Base-by-base conservation (phyloP, 306 rosid genomes). In the Pyrus pyrifolia region DNA sequence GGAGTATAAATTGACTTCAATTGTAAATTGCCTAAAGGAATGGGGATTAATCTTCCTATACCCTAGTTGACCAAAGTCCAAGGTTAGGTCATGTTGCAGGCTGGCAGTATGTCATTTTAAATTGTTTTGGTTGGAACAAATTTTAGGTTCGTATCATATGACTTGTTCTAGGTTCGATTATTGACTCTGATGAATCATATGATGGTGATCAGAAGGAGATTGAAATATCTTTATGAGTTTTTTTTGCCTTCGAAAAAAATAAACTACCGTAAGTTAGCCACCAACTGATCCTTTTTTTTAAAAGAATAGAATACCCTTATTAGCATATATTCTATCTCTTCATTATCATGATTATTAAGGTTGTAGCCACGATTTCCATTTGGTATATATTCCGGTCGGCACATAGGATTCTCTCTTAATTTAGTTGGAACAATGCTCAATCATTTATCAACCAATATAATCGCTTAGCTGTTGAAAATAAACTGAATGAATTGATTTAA, bases 161-260 rank as follows among this genome's bases (percentile, higher is more conserved):
- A 38, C 2, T 38, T 2, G 10, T 38, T 38, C 0, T 38, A 0
- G 40, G 2, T 38, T 38, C 0, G 42, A 38, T 38, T 38, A 0
- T 35, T 35, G 0, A 0, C 0, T 0, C 2, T 35, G 1, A 1
- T 35, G 0, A 35, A 35, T 6, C 40, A 35, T 2, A 35, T 0
- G 9, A 38, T 38, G 42, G 2, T 38, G 42, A 38, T 38, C 0
- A 7, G 0, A 7, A 7, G 2, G 2, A 38, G 0, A 1, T 38
- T 7, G 42, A 38, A 6, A 38, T 38, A 9, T 0, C 0, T 7
- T 1, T 38, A 7, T 38, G 42, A 38, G 10, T 38, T 7, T 38
- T 38, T 35, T 7, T 0, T 38, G 0, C 42, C 2, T 7, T 1
- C 42, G 6, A 35, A 38, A 38, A 38, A 38, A 38, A 0, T 38